A percentile compares a stretch with the other conserved stretches of the same genome.
These are phyloP conservation scores for Aureobasidium sp. DNA, from an alignment of 2,329 filamentous ascomycete genomes.

Conservation along the genomic window DNA sequence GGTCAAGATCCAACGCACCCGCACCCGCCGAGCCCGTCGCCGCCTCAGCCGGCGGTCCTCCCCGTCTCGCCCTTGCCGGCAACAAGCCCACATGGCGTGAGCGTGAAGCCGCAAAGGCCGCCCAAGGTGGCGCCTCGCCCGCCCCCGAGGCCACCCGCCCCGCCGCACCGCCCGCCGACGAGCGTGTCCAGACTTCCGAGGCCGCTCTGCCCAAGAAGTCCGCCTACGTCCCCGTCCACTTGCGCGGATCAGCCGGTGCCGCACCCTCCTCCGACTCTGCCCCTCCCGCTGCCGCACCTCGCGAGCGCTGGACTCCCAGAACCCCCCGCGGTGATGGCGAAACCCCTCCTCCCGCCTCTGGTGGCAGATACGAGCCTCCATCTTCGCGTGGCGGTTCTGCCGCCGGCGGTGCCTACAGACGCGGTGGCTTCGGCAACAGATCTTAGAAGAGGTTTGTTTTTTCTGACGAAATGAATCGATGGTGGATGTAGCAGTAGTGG, in stretches of 20 bases:
- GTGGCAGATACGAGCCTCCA: slow-evolving; percentile 24
- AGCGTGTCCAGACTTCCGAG: slow-evolving; percentile 33
- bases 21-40: slow-evolving; percentile 38
- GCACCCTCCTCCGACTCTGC: slow-evolving; percentile 21
- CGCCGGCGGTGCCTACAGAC: slow-evolving; percentile 18
- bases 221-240: slow-evolving; percentile 42
- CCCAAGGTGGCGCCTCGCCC: slow-evolving; percentile 26
- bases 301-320: slow-evolving; percentile 13
- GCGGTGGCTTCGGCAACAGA: slow-evolving; percentile 16
- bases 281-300: neutral
- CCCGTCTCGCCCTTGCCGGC: slow-evolving; percentile 55
- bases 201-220: slow-evolving; percentile 30
- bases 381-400: slow-evolving; percentile 17
- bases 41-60: slow-evolving; percentile 50
- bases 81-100: slow-evolving; percentile 66
- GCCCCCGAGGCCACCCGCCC: slow-evolving; percentile 28
- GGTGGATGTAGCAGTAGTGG: slow-evolving; percentile 3
- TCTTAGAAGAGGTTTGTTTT: neutral
- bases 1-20: slow-evolving; percentile 32
- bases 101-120: slow-evolving; percentile 51
- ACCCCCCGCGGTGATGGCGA: slow-evolving; percentile 21
- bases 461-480: neutral
- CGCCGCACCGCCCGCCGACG: slow-evolving; percentile 29
- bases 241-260: slow-evolving; percentile 30
- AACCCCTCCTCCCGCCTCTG: slow-evolving; percentile 18